Evolutionary conservation across 768 basidiomycete species (phyloP).

Genomic region (Rhodotorula taiwanensis): DNA sequence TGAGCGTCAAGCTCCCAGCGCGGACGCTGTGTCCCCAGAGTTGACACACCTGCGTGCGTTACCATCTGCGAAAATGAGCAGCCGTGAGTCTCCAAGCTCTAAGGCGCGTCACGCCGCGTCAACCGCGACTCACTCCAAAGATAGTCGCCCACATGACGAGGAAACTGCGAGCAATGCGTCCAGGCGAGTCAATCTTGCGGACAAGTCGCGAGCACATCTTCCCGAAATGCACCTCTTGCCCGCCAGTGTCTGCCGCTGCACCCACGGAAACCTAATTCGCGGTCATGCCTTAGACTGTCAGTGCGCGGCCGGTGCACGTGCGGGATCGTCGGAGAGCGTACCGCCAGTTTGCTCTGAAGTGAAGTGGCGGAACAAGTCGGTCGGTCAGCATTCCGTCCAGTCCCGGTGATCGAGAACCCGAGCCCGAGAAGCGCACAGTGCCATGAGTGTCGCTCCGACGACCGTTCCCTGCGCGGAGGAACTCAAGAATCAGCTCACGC

Average conservation of each 20-base stretch:
- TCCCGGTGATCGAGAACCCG: too few species aligned
- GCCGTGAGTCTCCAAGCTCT: too few species aligned
- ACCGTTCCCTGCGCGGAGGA: neutral
- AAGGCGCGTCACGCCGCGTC: too few species aligned
- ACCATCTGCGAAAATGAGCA: neutral
- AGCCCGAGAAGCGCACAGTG: neutral
- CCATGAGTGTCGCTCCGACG: constrained; percentile 1
- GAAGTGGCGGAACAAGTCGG: neutral
- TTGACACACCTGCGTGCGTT: neutral
- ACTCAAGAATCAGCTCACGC: too few species aligned
- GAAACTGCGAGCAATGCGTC: neutral
- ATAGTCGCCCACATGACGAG: constrained; percentile 12
- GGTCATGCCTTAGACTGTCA: too few species aligned
- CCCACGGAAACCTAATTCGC: constrained; percentile 16
- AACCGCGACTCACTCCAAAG: neutral
- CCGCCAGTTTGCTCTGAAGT: constrained; percentile 24
- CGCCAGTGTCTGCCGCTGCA: constrained; percentile 20
- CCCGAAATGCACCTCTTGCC: constrained; percentile 12
- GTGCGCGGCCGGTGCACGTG: too few species aligned
- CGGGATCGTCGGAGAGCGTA: neutral
- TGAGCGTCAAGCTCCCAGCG: neutral
- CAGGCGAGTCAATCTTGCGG: neutral
- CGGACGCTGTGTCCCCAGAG: neutral
- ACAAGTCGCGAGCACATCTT: too few species aligned
- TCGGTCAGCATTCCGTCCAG: neutral